Evolutionary conservation across 495 filamentous ascomycete species (phyloP).

Genomic region (Podospora pseudocomata): DNA sequence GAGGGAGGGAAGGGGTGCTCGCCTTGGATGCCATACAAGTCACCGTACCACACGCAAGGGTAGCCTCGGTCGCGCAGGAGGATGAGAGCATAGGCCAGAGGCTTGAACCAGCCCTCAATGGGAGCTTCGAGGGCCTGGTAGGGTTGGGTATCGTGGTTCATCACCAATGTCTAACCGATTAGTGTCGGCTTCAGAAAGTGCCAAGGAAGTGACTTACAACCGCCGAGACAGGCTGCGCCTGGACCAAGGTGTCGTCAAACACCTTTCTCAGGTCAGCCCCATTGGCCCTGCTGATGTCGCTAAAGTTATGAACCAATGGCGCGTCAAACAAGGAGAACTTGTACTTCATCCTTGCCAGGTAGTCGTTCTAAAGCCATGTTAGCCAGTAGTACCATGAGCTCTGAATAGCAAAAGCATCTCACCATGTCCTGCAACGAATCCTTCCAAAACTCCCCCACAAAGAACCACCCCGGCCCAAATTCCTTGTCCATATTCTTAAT

Average conservation of each 20-base stretch:
- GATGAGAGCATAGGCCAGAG: conserved; percentile 59
- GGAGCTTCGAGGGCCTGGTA: conserved; percentile 56
- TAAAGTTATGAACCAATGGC: conserved; percentile 64
- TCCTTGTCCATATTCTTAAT: conserved; percentile 50
- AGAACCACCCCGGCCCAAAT: conserved; percentile 54
- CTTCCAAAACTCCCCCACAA: conserved; percentile 71
- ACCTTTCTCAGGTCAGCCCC: conserved; percentile 58
- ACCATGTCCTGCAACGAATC: conserved; percentile 51
- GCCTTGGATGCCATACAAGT: conserved; percentile 64
- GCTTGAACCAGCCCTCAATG: conserved; percentile 55
- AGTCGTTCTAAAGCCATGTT: conserved; percentile 30
- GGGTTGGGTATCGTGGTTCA: conserved; percentile 59
- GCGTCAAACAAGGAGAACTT: conserved; percentile 63
- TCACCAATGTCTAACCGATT: conserved; percentile 38
- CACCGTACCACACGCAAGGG: conserved; percentile 72
- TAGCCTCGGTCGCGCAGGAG: conserved; percentile 62
- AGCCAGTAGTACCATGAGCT: neutral
- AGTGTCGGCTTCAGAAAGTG: conserved; percentile 4
- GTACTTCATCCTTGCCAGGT: conserved; percentile 56
- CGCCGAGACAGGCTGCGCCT: conserved; percentile 53
- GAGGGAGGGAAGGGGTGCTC: conserved; percentile 53
- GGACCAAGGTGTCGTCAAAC: conserved; percentile 59
- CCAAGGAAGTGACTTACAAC: conserved; percentile 45
- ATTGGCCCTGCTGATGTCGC: conserved; percentile 47
- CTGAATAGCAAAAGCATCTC: neutral